Evolutionary conservation across 164 flowering plant species (phyloP).

Genomic region (Malania oleifera): DNA sequence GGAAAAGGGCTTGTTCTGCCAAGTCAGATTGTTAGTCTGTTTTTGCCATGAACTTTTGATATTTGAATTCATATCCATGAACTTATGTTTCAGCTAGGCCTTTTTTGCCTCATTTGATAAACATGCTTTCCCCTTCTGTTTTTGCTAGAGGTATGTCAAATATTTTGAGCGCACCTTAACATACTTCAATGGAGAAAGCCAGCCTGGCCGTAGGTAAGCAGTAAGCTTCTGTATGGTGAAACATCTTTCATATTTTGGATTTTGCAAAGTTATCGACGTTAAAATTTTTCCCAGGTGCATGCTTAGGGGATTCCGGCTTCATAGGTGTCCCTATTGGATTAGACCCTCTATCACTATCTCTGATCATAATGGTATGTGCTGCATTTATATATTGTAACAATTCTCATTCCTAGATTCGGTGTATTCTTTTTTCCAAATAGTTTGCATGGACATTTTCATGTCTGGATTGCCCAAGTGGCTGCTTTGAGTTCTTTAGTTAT

Average conservation of each 20-base stretch:
- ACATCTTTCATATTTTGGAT: conserved; percentile 3
- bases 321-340: conserved; percentile 95
- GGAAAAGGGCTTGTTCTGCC: conserved; percentile 95
- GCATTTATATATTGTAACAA: too few relatives aligned
- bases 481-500: neutral
- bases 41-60: neutral
- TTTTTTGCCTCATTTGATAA: conserved; percentile 16
- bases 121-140: conserved; percentile 11
- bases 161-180: conserved; percentile 85
- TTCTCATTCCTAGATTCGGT: too few relatives aligned
- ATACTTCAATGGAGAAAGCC: conserved; percentile 88
- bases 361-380: conserved; percentile 72
- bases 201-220: conserved; percentile 87
- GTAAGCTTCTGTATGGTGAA: neutral
- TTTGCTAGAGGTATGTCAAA: conserved; percentile 83
- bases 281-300: conserved; percentile 59
- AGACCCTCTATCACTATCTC: conserved; percentile 88
- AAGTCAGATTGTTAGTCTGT: conserved; percentile 88
- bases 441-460: too few relatives aligned
- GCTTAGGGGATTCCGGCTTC: conserved; percentile 98
- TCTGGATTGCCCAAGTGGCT: too few relatives aligned
- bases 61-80: neutral
- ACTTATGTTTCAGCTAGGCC: neutral
- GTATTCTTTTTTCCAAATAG: too few relatives aligned
- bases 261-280: conserved; percentile 3